Evolutionary conservation across 2,329 filamentous ascomycete genomes (phyloP).

Genomic region (Aspergillus sclerotialis): DNA sequence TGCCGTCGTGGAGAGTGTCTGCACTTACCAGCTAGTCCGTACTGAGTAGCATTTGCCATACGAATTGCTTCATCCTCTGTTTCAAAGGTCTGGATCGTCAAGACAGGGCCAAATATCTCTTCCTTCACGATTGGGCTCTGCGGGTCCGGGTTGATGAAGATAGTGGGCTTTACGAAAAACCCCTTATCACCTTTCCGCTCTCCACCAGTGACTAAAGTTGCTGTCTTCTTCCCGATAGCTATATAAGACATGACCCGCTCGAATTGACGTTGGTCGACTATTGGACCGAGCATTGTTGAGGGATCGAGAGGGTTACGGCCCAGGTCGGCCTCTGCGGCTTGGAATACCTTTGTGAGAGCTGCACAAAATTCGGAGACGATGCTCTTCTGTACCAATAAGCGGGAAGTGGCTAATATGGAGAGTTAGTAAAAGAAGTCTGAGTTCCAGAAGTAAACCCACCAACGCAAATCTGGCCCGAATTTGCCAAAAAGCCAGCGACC

Average conservation of each 20-base stretch:
- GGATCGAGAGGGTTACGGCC: constrained; percentile 15
- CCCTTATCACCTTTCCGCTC: constrained; percentile 32
- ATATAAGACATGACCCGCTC: constrained; percentile 18
- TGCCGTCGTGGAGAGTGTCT: no score
- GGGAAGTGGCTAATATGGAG: no score
- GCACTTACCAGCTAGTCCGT: constrained; percentile 20
- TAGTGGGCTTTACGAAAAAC: constrained; percentile 58
- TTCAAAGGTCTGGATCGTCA: constrained; percentile 51
- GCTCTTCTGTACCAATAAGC: no score
- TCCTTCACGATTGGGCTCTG: constrained; percentile 43
- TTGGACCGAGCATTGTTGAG: constrained; percentile 16
- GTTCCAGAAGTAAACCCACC: constrained; percentile 27
- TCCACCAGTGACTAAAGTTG: constrained; percentile 16
- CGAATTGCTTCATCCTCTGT: constrained; percentile 53
- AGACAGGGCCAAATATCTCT: constrained; percentile 54
- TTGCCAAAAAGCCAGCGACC: constrained; percentile 20
- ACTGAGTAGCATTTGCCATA: constrained; percentile 47
- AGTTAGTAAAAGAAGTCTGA: no score
- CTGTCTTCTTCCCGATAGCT: constrained; percentile 15
- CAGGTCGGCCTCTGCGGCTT: constrained; percentile 40
- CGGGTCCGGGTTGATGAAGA: constrained; percentile 46
- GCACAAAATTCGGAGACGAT: no score
- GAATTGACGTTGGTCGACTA: constrained; percentile 15
- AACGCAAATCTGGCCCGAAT: constrained; percentile 27
- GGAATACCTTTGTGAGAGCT: constrained; percentile 23